Evolutionary conservation across 2,329 filamentous ascomycete genomes (phyloP), one percentile per base, ranked within the genome.

Genomic region (Fonsecaea erecta): DNA sequence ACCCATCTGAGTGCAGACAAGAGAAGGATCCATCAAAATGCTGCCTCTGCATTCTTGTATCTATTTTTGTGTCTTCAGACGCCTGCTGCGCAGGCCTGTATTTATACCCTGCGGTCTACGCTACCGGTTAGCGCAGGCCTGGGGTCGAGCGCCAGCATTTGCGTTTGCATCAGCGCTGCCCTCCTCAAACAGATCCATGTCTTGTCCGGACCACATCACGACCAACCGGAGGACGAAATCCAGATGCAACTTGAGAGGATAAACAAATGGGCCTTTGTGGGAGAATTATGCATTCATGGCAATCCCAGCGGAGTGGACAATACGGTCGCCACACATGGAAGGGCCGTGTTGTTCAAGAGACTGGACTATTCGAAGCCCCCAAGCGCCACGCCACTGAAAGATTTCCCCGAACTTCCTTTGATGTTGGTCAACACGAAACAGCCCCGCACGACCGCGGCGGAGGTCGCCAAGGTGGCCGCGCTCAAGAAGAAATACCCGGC

Each of bases 231-330:
- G 0, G 88, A 92, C 61, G 95, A 99, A 79, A 92, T 92, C n/a
- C 88, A 91, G 65, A 79, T 93, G 51, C 94, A 99, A 76, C 85
- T 98, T 32, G 93, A 98, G 80, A 88, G 94, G 69, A 97, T 99
- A 79, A 99, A 99, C 78, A 86, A 91, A 67, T 99, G 96, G 95
- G 93, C 95, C 0, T 98, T 97, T 77, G 95, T 99, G 0, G 90
- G 90, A 26, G 95, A 99, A 77, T 90, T 98, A 87, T 95, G 93
- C 78, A 97, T 98, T 68, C 95, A 99, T 75, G 95, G 94, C 40
- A 98, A 96, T 74, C 95, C 95, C 0, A 97, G 92, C 0, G 95
- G 95, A 0, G 92, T 99, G 51, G 95, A 99, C 79, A 99, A 99
- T 77, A 99, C 95, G 2, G 94, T 99, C 30, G 86, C 94, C 12